Evolutionary conservation across 306 rosid genomes (phyloP), one percentile per base, ranked within the genome.

Genomic region (Amphicarpaea edgeworthii): DNA sequence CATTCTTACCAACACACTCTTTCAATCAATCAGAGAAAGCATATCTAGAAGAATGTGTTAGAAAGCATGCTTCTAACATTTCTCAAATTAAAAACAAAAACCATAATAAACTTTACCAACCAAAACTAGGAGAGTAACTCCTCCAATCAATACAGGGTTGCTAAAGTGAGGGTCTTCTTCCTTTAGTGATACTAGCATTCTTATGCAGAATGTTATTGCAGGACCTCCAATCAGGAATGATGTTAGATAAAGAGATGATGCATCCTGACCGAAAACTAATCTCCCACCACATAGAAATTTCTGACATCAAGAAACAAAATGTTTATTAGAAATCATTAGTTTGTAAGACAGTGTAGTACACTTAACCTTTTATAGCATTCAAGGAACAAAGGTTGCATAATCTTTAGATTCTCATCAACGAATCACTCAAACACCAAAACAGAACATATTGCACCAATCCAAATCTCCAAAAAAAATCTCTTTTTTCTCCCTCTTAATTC

Each of bases 261-360:
- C 95, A 69, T 92, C 98, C 1, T 84, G 88, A 55, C 98, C 98
- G 7, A 95, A 90, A 59, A 92, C 87, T 65, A 95, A 0, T 87
- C 98, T 88, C 77, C 97, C 98, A 6, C 97, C 92, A 76, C 79
- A 88, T 26, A 92, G 69, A 85, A 95, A 95, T 90, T 95, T 92
- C 98, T 92, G 82, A 12, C 76, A 88, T 24, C n/a, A n/a, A n/a
- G n/a, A 40, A 63, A 62, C 47, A 66, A 76, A 50, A 49, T 28
- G 14, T 37, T 54, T 23, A 42, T 81, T 8, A 70, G 61, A 70
- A 63, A 49, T n/a, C n/a, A n/a, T 49, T 45, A 62, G 53, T 47
- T 28, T 47, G 54, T 17, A 58, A n/a, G 11, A 73, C 68, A 28
- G 5, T n/a, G n/a, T n/a, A n/a, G n/a, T 16, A 45, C 59, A 57